Conservation (phyloP, 805 yeast species). For the Candida chilensis region DNA sequence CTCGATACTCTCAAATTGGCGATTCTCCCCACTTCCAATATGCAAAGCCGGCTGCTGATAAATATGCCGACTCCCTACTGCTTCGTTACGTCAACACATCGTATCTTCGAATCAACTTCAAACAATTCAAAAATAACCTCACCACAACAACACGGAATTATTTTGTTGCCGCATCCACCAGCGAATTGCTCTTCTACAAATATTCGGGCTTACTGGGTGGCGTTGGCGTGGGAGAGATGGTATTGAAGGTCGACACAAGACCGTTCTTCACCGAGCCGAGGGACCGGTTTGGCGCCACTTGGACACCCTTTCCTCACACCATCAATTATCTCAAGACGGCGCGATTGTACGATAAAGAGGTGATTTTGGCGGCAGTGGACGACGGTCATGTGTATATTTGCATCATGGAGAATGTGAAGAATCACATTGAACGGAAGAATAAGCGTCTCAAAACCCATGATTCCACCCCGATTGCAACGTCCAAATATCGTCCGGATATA, state of each 20-base stretch:
- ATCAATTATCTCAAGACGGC: conserved; percentile 17
- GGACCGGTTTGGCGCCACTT: conserved; percentile 23
- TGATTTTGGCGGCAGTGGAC: conserved; percentile 22
- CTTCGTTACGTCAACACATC: too few relatives aligned
- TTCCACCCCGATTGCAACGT: too few relatives aligned
- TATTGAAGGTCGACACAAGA: conserved; percentile 21
- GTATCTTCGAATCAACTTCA: too few relatives aligned
- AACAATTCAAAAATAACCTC: neutral
- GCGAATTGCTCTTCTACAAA: too few relatives aligned
- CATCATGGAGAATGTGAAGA: conserved; percentile 5
- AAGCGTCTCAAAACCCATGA: conserved; percentile 6
- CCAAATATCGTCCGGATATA: conserved; percentile 14
- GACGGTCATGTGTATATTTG: conserved; percentile 20
- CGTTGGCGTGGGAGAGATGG: too few relatives aligned
- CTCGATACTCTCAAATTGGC: too few relatives aligned
- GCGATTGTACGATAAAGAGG: conserved; percentile 12
- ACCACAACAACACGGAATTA: too few relatives aligned
- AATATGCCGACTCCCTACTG: too few relatives aligned
- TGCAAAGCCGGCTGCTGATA: too few relatives aligned
- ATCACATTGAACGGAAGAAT: neutral
- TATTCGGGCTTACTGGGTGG: too few relatives aligned
- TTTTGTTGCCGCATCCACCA: too few relatives aligned
- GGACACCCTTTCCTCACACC: conserved; percentile 32
- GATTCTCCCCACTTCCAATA: too few relatives aligned
- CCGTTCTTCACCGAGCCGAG: conserved; percentile 21